Evolutionary conservation across 768 basidiomycete genomes (phyloP).

Genomic region (Pholiota molesta): DNA sequence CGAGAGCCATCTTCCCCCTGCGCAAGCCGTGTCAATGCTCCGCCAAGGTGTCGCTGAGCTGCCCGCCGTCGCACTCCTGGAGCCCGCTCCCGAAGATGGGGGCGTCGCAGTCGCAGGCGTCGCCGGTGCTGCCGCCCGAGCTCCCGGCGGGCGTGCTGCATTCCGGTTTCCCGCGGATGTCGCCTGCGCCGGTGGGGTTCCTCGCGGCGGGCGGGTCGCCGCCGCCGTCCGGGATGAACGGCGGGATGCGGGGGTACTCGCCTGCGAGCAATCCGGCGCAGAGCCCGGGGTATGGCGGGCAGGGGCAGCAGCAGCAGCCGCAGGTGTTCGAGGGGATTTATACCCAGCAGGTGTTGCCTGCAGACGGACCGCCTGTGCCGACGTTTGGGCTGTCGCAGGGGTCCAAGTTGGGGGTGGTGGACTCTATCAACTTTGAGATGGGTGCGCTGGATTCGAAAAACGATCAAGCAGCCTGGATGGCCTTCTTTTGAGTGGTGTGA

Average conservation of each 20-base stretch:
- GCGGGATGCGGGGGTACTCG: slow-evolving; percentile 11
- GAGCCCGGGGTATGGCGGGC: slow-evolving; percentile 10
- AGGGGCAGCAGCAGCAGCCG: background rate
- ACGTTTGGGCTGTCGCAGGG: slow-evolving; percentile 28
- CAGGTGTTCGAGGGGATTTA: slow-evolving; percentile 32
- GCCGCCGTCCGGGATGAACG: background rate
- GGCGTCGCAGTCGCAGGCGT: slow-evolving; percentile 26
- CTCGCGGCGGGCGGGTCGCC: background rate
- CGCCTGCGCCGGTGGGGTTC: slow-evolving; percentile 6
- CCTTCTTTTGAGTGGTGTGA: slow-evolving; percentile 45
- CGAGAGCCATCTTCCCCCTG: slow-evolving; percentile 43
- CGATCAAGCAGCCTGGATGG: slow-evolving; percentile 49
- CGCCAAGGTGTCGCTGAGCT: slow-evolving; percentile 24
- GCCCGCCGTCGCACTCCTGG: slow-evolving; percentile 51
- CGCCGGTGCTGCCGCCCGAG: slow-evolving; percentile 42
- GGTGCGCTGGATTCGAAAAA: slow-evolving; percentile 45
- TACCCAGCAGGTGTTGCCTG: slow-evolving; percentile 31
- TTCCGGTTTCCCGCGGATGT: slow-evolving; percentile 10
- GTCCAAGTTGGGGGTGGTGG: slow-evolving; percentile 45
- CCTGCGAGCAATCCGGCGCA: slow-evolving; percentile 13
- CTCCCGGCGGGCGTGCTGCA: slow-evolving; percentile 10
- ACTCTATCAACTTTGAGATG: slow-evolving; percentile 51
- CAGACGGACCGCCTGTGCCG: slow-evolving; percentile 31
- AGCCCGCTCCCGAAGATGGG: slow-evolving; percentile 40
- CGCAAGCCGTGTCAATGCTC: slow-evolving; percentile 49